Percentiles rank a stretch among this genome's conserved stretches.
Conservation (phyloP, 1,284 basidiomycete genomes). For the Anthracocystis walkeri region DNA sequence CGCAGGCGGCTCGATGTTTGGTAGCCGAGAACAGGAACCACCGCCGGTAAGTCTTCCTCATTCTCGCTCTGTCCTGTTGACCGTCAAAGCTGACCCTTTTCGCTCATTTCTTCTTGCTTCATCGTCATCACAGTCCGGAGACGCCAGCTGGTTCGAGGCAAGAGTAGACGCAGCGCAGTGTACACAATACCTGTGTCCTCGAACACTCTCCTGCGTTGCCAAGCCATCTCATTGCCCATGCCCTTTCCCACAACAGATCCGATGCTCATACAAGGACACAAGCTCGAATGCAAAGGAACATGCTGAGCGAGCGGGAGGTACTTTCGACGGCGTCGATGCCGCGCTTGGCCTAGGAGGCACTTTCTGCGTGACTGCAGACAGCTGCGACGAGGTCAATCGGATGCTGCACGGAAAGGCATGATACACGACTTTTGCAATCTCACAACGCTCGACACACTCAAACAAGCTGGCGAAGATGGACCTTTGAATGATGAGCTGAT, state of each 20-base stretch:
- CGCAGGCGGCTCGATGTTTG: conserved; percentile 35
- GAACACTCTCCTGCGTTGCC: conserved; percentile 62
- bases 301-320: conserved; percentile 28
- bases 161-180: conserved; percentile 60
- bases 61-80: not conserved
- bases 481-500: not conserved
- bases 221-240: conserved; percentile 63
- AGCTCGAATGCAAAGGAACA: conserved; percentile 22
- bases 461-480: not conserved
- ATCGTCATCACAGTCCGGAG: conserved; percentile 37
- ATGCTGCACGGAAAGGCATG: conserved; percentile 35
- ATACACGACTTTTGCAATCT: not conserved
- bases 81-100: not conserved
- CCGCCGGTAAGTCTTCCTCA: conserved; percentile 49
- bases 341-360: conserved; percentile 52
- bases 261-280: conserved; percentile 55
- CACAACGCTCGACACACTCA: not conserved
- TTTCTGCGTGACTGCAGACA: conserved; percentile 54
- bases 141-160: conserved; percentile 61
- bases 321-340: conserved; percentile 46
- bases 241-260: conserved; percentile 60
- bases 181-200: conserved; percentile 59
- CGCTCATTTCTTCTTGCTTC: not conserved
- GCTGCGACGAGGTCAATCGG: conserved; percentile 43
- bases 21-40: conserved; percentile 52